These are phyloP conservation scores for Xylaria sp. DNA, from an alignment of 2,329 filamentous ascomycete genomes.

Conservation along the genomic window DNA sequence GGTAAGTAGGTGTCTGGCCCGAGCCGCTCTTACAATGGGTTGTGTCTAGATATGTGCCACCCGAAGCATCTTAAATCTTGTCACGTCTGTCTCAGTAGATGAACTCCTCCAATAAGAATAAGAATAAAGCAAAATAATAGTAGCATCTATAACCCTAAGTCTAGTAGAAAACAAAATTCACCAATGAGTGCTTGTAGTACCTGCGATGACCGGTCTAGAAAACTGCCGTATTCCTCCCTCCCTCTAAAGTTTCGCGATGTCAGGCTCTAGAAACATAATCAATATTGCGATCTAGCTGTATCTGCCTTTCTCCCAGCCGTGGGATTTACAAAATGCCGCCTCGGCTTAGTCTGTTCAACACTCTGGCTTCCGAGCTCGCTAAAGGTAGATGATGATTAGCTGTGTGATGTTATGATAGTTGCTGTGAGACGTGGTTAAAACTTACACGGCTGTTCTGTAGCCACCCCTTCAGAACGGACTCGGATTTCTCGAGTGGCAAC, in stretches of 20 bases:
- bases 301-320: background rate
- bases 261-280: background rate
- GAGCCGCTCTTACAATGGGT: background rate
- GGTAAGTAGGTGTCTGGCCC: background rate
- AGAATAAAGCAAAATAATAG: conserved; percentile 2
- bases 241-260: background rate
- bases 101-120: background rate
- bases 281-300: background rate
- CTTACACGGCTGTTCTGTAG: conserved; percentile 43
- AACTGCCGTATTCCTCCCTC: background rate
- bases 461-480: conserved; percentile 39
- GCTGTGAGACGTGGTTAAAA: background rate
- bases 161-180: background rate
- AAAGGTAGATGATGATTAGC: conserved; percentile 7
- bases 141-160: background rate
- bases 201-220: background rate
- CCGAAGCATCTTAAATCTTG: background rate
- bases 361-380: conserved; percentile 23
- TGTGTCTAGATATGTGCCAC: background rate
- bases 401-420: background rate
- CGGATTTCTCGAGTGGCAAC: conserved; percentile 38
- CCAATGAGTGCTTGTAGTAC: background rate
- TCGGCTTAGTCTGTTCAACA: conserved; percentile 18
- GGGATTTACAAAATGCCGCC: conserved; percentile 26
- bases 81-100: background rate